Percentiles rank a stretch among this genome's conserved stretches.
Conservation (phyloP, 768 basidiomycete species). For the Amanita polypyramis region DNA sequence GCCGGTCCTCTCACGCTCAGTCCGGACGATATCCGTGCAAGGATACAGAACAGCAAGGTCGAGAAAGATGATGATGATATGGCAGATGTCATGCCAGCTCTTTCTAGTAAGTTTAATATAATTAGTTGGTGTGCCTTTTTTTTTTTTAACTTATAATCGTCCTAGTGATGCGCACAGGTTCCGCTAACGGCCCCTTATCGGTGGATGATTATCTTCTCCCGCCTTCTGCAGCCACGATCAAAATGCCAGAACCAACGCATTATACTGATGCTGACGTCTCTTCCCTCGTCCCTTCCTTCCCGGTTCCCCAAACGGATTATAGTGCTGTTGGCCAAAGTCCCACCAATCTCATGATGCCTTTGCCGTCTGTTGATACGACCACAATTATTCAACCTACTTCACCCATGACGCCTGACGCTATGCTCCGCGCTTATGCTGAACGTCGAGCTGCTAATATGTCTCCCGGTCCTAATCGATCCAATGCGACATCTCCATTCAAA, state of each 20-base stretch:
- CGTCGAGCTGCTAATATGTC: slow-evolving; percentile 12
- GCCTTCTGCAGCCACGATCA: neutral
- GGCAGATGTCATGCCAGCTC: slow-evolving; percentile 60
- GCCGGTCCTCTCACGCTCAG: slow-evolving; percentile 35
- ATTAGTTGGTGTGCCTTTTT: neutral
- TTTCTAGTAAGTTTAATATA: slow-evolving; percentile 39
- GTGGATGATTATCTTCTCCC: slow-evolving; percentile 2
- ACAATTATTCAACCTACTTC: slow-evolving; percentile 7
- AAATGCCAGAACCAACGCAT: neutral
- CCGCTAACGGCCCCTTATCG: neutral
- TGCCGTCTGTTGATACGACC: neutral
- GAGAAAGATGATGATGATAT: slow-evolving; percentile 19
- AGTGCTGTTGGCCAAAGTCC: neutral
- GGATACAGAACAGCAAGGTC: slow-evolving; percentile 29
- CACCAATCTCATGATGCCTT: slow-evolving; percentile 17
- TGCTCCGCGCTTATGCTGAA: slow-evolving; percentile 67
- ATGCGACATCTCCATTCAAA: neutral
- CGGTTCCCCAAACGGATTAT: neutral
- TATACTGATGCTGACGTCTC: neutral
- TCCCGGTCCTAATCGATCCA: neutral
- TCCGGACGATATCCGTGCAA: slow-evolving; percentile 51
- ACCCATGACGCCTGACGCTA: slow-evolving; percentile 54
- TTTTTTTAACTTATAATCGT: slow-evolving; percentile 6
- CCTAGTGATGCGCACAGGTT: slow-evolving; percentile 66
- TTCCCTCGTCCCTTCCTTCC: neutral